Conservation (phyloP, 305 asterid species). For the Plantago rigida region DNA sequence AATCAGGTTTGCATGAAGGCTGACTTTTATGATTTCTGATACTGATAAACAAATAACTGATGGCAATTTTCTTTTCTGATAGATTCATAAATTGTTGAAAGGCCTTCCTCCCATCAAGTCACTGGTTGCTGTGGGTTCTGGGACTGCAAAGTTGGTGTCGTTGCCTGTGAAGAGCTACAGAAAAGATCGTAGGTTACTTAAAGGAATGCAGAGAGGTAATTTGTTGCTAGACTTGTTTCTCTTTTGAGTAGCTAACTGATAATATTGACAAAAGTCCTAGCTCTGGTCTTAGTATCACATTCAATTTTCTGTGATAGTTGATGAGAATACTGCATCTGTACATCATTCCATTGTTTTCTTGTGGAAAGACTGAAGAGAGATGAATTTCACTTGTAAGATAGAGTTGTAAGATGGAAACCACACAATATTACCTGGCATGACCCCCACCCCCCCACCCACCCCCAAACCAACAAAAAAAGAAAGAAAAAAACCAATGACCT, state of each 20-base stretch:
- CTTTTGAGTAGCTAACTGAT: conserved; percentile 2
- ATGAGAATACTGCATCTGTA: too few relatives aligned
- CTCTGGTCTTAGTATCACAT: too few relatives aligned
- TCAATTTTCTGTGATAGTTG: too few relatives aligned
- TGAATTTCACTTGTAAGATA: too few relatives aligned
- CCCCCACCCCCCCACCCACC: too few relatives aligned
- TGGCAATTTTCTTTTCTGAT: conserved; percentile 27
- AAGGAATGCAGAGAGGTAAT: conserved; percentile 97
- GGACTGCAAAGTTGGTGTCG: conserved; percentile 92
- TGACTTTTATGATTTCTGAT: conserved; percentile 25
- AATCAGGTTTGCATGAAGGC: conserved; percentile 59
- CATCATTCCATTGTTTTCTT: too few relatives aligned
- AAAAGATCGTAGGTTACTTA: conserved; percentile 74
- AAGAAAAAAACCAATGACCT: too few relatives aligned
- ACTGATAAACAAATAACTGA: conserved; percentile 22
- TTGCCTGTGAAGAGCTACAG: conserved; percentile 77
- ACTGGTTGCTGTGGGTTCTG: conserved; percentile 88
- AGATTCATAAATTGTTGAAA: conserved; percentile 84
- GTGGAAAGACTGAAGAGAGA: too few relatives aligned
- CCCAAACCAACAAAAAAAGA: too few relatives aligned
- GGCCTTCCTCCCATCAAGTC: conserved; percentile 97
- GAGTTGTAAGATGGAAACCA: too few relatives aligned
- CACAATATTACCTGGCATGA: too few relatives aligned
- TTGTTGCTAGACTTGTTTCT: conserved; percentile 10
- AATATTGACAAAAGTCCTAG: too few relatives aligned